These are phyloP conservation scores for Apiospora phragmitis DNA, from an alignment of 2,329 filamentous ascomycete species.

Conservation along the genomic window DNA sequence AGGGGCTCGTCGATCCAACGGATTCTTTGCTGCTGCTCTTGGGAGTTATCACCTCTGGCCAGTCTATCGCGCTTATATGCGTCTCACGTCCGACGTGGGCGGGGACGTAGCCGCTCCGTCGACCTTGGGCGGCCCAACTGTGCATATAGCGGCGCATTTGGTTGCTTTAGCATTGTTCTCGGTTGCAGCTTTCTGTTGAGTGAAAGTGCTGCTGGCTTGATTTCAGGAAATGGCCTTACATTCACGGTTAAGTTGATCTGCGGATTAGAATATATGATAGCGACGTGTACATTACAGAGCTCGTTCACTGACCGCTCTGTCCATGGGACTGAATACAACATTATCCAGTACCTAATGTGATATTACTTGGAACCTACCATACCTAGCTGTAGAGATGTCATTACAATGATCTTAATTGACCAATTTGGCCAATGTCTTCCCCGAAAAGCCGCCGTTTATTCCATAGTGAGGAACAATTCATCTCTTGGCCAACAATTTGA, in stretches of 20 bases:
- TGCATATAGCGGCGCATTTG: conserved; percentile 47
- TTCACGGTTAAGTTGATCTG: neutral
- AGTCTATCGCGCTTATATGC: conserved; percentile 41
- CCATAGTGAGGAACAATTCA: no score
- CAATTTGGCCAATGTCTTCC: neutral
- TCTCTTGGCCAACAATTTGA: neutral
- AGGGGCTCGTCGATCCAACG: conserved; percentile 31
- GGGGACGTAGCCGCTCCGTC: conserved; percentile 19
- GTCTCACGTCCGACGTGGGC: conserved; percentile 28
- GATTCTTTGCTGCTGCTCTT: conserved; percentile 40
- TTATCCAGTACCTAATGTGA: neutral
- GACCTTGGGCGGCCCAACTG: conserved; percentile 45
- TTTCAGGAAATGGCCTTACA: neutral
- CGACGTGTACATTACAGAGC: neutral
- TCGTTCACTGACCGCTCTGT: neutral
- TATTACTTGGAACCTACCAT: neutral
- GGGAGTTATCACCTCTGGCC: conserved; percentile 53
- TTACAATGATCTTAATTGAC: neutral
- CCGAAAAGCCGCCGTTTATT: no score
- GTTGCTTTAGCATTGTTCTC: conserved; percentile 38
- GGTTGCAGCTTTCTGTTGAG: neutral
- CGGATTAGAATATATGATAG: neutral
- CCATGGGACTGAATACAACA: neutral
- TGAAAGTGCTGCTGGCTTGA: neutral
- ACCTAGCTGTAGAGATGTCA: neutral